Evolutionary conservation across 768 basidiomycete species (phyloP).

Genomic region (Suillus occidentalis): DNA sequence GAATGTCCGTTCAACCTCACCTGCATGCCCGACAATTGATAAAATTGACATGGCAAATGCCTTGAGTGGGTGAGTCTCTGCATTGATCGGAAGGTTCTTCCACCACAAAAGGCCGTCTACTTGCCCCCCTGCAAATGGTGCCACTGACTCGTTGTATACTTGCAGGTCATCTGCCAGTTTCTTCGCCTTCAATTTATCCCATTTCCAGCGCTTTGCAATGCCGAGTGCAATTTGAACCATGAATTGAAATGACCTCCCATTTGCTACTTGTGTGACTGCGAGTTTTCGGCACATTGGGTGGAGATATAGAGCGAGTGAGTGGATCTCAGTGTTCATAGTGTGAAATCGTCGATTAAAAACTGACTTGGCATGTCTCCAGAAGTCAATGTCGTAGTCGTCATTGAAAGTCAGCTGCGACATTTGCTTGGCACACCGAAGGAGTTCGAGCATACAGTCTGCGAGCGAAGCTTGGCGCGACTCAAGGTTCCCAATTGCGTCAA

Average conservation of each 20-base stretch:
- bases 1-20: too few relatives aligned
- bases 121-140: background rate
- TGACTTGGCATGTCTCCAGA: too few relatives aligned
- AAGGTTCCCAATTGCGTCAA: slow-evolving; percentile 31
- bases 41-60: too few relatives aligned
- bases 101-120: too few relatives aligned
- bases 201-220: slow-evolving; percentile 27
- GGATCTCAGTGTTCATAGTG: too few relatives aligned
- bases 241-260: background rate
- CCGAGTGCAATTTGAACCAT: slow-evolving; percentile 16
- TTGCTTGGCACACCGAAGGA: slow-evolving; percentile 13
- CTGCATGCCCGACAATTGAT: too few relatives aligned
- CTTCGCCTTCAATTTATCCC: slow-evolving; percentile 20
- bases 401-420: background rate
- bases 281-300: too few relatives aligned
- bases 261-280: background rate
- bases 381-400: background rate
- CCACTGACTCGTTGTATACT: slow-evolving; percentile 17
- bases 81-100: too few relatives aligned
- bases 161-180: slow-evolving; percentile 23
- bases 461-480: slow-evolving; percentile 26
- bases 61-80: too few relatives aligned
- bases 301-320: too few relatives aligned
- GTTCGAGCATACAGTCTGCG: slow-evolving; percentile 32
- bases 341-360: too few relatives aligned